Percentiles rank a stretch among this genome's conserved stretches.
These are phyloP conservation scores for Phytopythium sindhum DNA, from an alignment of 352 stramenopile species.

Conservation along the genomic window DNA sequence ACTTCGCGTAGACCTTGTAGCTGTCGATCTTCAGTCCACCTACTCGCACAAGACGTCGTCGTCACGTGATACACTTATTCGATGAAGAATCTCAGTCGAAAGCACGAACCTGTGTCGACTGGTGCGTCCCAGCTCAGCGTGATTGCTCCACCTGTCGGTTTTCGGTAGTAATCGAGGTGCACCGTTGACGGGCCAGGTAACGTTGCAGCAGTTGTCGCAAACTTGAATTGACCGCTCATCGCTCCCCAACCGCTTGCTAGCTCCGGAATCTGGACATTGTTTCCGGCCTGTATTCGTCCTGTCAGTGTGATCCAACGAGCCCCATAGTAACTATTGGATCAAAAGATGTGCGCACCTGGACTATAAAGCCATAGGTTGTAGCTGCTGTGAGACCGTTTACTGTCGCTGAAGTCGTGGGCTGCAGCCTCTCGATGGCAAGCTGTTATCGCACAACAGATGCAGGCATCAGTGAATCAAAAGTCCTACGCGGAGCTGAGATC, in stretches of 20 bases:
- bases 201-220: conserved; percentile 27
- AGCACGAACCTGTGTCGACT: conserved; percentile 36
- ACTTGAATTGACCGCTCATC: conserved; percentile 22
- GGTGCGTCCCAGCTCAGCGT: conserved; percentile 43
- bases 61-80: neutral
- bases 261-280: conserved; percentile 20
- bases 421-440: conserved; percentile 14
- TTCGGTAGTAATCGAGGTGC: conserved; percentile 10
- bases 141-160: conserved; percentile 50
- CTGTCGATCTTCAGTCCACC: conserved; percentile 29
- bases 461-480: conserved; percentile 6
- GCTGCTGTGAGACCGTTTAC: conserved; percentile 28
- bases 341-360: conserved; percentile 36
- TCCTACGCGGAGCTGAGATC: neutral
- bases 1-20: conserved; percentile 38
- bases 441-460: neutral
- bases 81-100: neutral
- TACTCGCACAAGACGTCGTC: conserved; percentile 9
- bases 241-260: conserved; percentile 46
- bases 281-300: conserved; percentile 33
- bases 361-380: conserved; percentile 35
- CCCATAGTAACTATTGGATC: neutral
- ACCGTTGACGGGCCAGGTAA: conserved; percentile 34
- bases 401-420: conserved; percentile 9
- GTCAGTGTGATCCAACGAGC: neutral